These are phyloP conservation scores for Singerocomus inundabilis DNA, from an alignment of 1,284 basidiomycete species.

Conservation along the genomic window DNA sequence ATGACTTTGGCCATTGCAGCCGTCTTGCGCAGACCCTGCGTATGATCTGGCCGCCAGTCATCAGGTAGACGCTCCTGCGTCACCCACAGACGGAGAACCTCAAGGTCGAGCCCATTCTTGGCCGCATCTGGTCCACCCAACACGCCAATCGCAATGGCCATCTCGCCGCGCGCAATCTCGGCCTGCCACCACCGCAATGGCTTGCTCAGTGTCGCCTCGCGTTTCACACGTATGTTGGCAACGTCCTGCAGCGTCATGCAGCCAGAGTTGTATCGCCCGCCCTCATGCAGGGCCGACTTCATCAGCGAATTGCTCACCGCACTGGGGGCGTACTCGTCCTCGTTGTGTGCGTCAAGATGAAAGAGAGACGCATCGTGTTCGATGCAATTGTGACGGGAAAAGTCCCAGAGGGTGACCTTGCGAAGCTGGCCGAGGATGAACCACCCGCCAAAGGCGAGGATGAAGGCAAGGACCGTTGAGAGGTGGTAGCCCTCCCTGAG, in stretches of 20 bases:
- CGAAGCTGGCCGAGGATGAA: constrained; percentile 30
- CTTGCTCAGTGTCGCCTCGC: constrained; percentile 38
- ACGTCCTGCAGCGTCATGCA: constrained; percentile 39
- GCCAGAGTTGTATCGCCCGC: constrained; percentile 11
- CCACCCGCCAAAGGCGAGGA: constrained; percentile 33
- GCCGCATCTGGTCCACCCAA: constrained; percentile 26
- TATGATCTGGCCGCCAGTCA: constrained; percentile 49
- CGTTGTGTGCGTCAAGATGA: constrained; percentile 35
- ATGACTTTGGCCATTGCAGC: constrained; percentile 25
- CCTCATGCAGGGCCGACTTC: constrained; percentile 22
- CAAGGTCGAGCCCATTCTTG: constrained; percentile 42
- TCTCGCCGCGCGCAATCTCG: constrained; percentile 64
- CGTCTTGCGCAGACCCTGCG: constrained; percentile 43
- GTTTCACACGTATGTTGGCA: constrained; percentile 44
- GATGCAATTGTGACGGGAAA: constrained; percentile 44
- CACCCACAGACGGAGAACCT: constrained; percentile 50
- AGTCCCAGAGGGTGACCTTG: constrained; percentile 38
- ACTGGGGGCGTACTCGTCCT: constrained; percentile 33
- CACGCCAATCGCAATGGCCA: constrained; percentile 56
- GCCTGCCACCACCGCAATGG: constrained; percentile 45
- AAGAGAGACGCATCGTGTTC: constrained; percentile 34
- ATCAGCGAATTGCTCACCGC: constrained; percentile 25
- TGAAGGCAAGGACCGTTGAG: constrained; percentile 32
- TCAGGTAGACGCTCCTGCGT: constrained; percentile 50
- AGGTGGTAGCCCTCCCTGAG: constrained; percentile 38